A percentile compares a stretch with the other conserved stretches of the same genome.
Evolutionary conservation across 768 basidiomycete species (phyloP).

Genomic region (Phanerochaete carnosa): DNA sequence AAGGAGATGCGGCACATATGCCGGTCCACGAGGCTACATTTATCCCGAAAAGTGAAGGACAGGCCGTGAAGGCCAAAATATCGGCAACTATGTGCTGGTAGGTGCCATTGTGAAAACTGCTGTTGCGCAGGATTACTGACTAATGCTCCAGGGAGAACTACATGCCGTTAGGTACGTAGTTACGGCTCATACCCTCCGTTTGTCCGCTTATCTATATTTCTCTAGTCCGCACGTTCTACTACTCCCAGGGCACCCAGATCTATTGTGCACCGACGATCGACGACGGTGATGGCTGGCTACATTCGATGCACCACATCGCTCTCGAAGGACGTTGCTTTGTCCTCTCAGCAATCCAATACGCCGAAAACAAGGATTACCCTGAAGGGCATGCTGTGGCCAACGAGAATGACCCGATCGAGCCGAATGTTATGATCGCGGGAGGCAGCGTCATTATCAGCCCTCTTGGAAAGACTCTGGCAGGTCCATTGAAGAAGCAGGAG

Average conservation of each 20-base stretch:
- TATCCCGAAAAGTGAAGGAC: constrained; percentile 15
- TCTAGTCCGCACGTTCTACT: constrained; percentile 56
- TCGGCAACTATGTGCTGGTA: constrained; percentile 60
- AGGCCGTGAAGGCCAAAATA: constrained; percentile 39
- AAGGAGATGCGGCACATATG: constrained; percentile 52
- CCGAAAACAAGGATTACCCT: constrained; percentile 52
- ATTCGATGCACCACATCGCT: constrained; percentile 61
- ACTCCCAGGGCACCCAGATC: constrained; percentile 54
- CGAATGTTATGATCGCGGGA: constrained; percentile 59
- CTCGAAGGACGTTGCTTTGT: constrained; percentile 71
- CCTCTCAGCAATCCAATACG: constrained; percentile 58
- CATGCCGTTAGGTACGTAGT: constrained; percentile 53
- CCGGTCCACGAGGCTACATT: constrained; percentile 46
- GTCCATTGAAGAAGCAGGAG: constrained; percentile 51
- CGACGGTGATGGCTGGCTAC: constrained; percentile 50
- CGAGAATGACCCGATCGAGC: constrained; percentile 32
- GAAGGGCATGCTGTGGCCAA: constrained; percentile 41
- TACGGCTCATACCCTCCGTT: neutral
- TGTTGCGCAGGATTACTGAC: neutral
- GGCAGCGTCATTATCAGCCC: constrained; percentile 61
- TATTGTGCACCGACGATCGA: constrained; percentile 71
- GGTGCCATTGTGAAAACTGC: constrained; percentile 13
- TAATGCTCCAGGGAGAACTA: constrained; percentile 59
- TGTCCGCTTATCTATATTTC: neutral
- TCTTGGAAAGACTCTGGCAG: constrained; percentile 54